Evolutionary conservation across 129 eudicot species (phyloP).

Genomic region (Smallanthus sonchifolius): DNA sequence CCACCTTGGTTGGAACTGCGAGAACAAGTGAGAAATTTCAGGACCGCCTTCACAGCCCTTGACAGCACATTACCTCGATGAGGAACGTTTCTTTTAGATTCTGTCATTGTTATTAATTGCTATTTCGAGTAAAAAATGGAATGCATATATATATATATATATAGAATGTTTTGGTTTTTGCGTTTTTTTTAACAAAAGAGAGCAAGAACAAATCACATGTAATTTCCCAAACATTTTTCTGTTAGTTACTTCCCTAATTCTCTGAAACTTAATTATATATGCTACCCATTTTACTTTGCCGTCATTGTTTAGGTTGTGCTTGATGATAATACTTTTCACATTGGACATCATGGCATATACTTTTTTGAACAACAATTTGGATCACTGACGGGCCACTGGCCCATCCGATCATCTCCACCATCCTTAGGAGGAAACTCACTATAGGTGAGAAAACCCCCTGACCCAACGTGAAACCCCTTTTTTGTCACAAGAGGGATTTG

Average conservation of each 20-base stretch:
- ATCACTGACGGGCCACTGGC: no score
- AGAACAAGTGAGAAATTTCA: background rate
- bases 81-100: background rate
- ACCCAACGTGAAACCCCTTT: no score
- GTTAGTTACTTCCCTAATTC: background rate
- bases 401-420: no score
- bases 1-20: background rate
- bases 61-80: background rate
- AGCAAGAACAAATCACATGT: background rate
- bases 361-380: no score
- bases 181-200: background rate
- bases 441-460: no score
- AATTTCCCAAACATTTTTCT: background rate
- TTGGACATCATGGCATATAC: no score
- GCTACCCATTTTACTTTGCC: background rate
- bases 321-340: no score
- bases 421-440: no score
- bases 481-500: no score
- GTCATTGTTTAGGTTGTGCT: no score
- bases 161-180: background rate
- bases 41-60: background rate
- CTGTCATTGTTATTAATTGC: background rate
- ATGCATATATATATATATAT: background rate
- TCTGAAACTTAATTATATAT: background rate
- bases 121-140: background rate